These are phyloP conservation scores for Diversispora epigaea DNA, from an alignment of 192 early-diverging fungal species.

Conservation along the genomic window DNA sequence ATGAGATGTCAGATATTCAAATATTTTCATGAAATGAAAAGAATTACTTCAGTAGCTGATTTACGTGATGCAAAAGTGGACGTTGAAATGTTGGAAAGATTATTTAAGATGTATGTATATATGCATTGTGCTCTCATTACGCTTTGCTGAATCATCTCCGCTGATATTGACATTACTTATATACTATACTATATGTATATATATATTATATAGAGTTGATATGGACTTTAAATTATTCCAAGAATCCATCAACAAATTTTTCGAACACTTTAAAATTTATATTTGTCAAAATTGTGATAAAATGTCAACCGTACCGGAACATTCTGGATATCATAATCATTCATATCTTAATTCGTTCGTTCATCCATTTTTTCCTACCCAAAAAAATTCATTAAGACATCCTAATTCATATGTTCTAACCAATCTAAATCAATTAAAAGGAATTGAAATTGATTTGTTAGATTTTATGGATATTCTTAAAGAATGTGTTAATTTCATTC, in stretches of 20 bases:
- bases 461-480: conserved; percentile 17
- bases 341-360: background rate
- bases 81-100: background rate
- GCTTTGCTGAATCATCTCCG: too few species aligned
- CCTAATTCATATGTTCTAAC: background rate
- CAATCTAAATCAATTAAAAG: background rate
- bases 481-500: background rate
- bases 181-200: background rate
- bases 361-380: too few species aligned
- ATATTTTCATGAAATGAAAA: conserved; percentile 6
- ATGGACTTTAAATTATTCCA: background rate
- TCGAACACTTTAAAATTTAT: conserved; percentile 15
- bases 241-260: background rate
- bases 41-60: background rate
- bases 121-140: background rate
- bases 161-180: background rate
- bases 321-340: conserved; percentile 5
- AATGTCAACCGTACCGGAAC: background rate
- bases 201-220: background rate
- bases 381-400: background rate
- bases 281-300: background rate
- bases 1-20: background rate
- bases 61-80: conserved; percentile 5
- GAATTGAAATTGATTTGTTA: conserved; percentile 9
- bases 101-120: conserved; percentile 6